Evolutionary conservation across 1,284 basidiomycete genomes (phyloP).

Genomic region (Amylostereum chailletii): DNA sequence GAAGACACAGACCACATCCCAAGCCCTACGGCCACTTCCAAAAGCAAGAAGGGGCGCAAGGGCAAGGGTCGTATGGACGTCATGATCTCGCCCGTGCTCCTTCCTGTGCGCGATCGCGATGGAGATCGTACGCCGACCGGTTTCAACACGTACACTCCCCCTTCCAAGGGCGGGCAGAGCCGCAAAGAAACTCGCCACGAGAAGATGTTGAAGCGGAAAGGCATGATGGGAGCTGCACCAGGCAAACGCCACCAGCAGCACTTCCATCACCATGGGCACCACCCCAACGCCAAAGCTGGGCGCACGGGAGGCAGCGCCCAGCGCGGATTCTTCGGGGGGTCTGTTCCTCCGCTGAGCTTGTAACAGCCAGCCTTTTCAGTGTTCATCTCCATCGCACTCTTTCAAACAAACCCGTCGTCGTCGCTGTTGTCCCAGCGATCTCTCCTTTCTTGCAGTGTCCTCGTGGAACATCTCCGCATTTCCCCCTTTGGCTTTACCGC

Average conservation of each 20-base stretch:
- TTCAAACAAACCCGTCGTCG: no score
- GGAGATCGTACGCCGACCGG: slow-evolving; percentile 44
- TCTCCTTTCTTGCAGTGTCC: background rate
- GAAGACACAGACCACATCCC: background rate
- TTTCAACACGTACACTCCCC: slow-evolving; percentile 12
- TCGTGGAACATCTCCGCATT: no score
- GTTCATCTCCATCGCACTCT: no score
- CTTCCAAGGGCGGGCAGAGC: slow-evolving; percentile 32
- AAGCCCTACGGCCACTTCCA: slow-evolving; percentile 12
- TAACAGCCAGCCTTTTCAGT: slow-evolving; percentile 2
- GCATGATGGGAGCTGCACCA: slow-evolving; percentile 25
- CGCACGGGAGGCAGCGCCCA: slow-evolving; percentile 52
- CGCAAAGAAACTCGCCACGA: slow-evolving; percentile 42
- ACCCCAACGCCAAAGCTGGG: slow-evolving; percentile 55
- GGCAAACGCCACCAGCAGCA: slow-evolving; percentile 29
- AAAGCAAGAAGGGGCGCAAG: slow-evolving; percentile 17
- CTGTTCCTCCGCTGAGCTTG: slow-evolving; percentile 17
- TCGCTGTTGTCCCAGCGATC: background rate
- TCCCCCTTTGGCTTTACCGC: no score
- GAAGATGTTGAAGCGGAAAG: slow-evolving; percentile 43
- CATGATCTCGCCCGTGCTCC: slow-evolving; percentile 43
- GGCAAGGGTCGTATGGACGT: slow-evolving; percentile 14
- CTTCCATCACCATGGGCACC: slow-evolving; percentile 47
- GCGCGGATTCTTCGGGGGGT: slow-evolving; percentile 38
- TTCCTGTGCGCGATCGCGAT: slow-evolving; percentile 37